These are phyloP conservation scores for Lepidopterella palustris DNA, from an alignment of 495 filamentous ascomycete genomes.

Conservation along the genomic window DNA sequence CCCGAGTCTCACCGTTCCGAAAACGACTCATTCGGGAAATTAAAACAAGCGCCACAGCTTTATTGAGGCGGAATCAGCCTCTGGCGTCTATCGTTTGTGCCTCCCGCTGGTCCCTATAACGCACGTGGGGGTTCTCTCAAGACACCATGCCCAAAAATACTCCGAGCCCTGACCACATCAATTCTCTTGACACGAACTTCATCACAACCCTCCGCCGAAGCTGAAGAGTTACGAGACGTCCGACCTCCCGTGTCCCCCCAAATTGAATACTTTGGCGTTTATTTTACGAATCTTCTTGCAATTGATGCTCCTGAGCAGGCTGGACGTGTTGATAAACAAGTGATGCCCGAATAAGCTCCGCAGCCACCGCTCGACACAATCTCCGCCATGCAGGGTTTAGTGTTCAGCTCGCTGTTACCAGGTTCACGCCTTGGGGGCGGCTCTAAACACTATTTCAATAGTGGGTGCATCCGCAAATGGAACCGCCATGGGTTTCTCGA, in stretches of 20 bases:
- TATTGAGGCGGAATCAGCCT: slow-evolving; percentile 16
- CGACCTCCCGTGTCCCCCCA: neutral
- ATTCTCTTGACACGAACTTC: too few relatives aligned
- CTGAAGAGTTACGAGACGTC: neutral
- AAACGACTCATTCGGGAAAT: neutral
- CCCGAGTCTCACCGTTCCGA: neutral
- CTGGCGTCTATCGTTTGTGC: slow-evolving; percentile 7
- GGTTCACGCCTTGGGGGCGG: slow-evolving; percentile 2
- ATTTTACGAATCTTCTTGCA: neutral
- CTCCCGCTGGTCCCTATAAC: slow-evolving; percentile 12
- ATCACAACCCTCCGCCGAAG: too few relatives aligned
- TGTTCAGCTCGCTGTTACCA: neutral
- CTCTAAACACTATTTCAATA: slow-evolving; percentile 43
- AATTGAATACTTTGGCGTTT: neutral
- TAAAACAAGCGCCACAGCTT: slow-evolving; percentile 5
- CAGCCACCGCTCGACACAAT: neutral
- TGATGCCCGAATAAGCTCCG: neutral
- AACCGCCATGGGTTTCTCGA: slow-evolving; percentile 56
- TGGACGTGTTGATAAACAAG: neutral
- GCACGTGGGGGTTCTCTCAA: slow-evolving; percentile 19
- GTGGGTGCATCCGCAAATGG: slow-evolving; percentile 51
- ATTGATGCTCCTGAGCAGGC: neutral
- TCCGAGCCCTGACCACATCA: neutral
- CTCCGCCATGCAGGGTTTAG: neutral
- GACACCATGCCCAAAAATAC: neutral